phyloP scores from a whole-genome alignment of 495 filamentous ascomycete species.

The Tuber indicum region DNA sequence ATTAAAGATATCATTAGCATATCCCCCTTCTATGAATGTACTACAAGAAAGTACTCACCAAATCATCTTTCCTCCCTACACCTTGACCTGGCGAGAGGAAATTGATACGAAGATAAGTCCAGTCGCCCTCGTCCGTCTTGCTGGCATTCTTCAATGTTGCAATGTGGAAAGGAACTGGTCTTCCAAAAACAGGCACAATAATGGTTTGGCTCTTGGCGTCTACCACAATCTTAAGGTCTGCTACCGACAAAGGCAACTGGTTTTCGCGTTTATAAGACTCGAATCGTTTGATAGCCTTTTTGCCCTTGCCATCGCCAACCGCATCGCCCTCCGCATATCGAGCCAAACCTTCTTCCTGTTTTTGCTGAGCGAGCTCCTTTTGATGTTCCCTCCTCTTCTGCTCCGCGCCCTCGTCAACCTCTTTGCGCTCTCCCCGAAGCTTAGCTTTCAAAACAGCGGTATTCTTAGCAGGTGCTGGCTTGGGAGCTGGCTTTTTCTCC shows the following conservation, averaged over 20 bases:
- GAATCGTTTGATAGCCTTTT: slow-evolving; percentile 96
- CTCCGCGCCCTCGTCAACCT: slow-evolving; percentile 84
- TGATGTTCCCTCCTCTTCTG: slow-evolving; percentile 84
- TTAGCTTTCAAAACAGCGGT: slow-evolving; percentile 74
- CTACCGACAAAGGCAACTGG: slow-evolving; percentile 74
- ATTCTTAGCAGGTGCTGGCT: slow-evolving; percentile 82
- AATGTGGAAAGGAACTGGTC: slow-evolving; percentile 97
- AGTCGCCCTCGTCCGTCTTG: slow-evolving; percentile 91
- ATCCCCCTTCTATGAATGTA: slow-evolving; percentile 1
- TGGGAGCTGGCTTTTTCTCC: slow-evolving; percentile 70
- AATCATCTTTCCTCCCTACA: slow-evolving; percentile 91
- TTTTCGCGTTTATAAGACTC: slow-evolving; percentile 99
- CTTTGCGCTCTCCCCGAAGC: slow-evolving; percentile 79
- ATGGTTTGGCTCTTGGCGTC: slow-evolving; percentile 85
- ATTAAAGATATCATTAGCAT: slow-evolving; percentile 43
- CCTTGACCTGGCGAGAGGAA: slow-evolving; percentile 96
- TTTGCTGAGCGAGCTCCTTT: slow-evolving; percentile 77
- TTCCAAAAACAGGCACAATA: slow-evolving; percentile 91
- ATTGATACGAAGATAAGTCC: slow-evolving; percentile 89
- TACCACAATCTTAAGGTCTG: slow-evolving; percentile 78
- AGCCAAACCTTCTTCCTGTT: slow-evolving; percentile 78
- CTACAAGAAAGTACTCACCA: slow-evolving; percentile 31
- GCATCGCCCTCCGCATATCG: slow-evolving; percentile 66
- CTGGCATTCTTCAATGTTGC: slow-evolving; percentile 98
- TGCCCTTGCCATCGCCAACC: slow-evolving; percentile 79